A percentile compares a stretch with the other conserved stretches of the same genome.
These are phyloP conservation scores for Rhodotorula sp. DNA, from an alignment of 1,284 basidiomycete species.

Conservation along the genomic window DNA sequence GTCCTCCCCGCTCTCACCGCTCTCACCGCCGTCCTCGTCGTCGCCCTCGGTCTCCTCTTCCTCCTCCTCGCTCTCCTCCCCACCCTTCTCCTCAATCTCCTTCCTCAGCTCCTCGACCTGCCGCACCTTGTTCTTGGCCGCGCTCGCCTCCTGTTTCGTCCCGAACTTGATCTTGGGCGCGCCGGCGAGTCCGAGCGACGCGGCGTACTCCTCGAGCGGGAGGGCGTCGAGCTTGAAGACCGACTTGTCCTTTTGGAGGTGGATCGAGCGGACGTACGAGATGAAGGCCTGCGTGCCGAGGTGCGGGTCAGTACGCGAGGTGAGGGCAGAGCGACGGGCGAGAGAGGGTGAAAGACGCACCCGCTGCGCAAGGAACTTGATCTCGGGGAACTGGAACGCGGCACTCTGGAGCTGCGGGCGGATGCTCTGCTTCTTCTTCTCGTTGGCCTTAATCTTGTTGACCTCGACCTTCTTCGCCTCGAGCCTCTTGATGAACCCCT, in stretches of 20 bases:
- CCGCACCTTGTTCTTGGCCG: conserved; percentile 65
- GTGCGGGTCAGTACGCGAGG: neutral
- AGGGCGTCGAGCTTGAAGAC: conserved; percentile 84
- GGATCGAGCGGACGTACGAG: conserved; percentile 89
- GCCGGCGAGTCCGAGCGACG: conserved; percentile 88
- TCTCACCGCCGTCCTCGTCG: conserved; percentile 42
- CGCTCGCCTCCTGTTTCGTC: conserved; percentile 69
- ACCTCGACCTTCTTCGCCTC: conserved; percentile 68
- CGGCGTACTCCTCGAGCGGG: conserved; percentile 81
- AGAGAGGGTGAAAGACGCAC: conserved; percentile 56
- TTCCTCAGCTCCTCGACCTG: conserved; percentile 47
- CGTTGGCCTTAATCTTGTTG: conserved; percentile 80
- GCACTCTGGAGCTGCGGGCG: conserved; percentile 88
- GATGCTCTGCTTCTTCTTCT: conserved; percentile 83
- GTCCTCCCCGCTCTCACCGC: conserved; percentile 38
- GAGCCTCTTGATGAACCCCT: conserved; percentile 77
- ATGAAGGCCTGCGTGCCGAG: conserved; percentile 74
- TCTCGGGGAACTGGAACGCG: conserved; percentile 92
- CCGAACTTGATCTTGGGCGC: conserved; percentile 94
- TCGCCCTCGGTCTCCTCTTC: conserved; percentile 40
- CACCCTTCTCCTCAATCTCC: conserved; percentile 44
- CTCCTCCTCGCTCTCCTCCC: conserved; percentile 42
- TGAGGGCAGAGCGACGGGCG: neutral
- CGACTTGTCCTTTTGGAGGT: conserved; percentile 91
- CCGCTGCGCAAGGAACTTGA: conserved; percentile 94